Percentiles rank a stretch among this genome's conserved stretches.
These are phyloP conservation scores for Rhododendron ferrugineum DNA, from an alignment of 148 eudicot genomes.

Conservation along the genomic window DNA sequence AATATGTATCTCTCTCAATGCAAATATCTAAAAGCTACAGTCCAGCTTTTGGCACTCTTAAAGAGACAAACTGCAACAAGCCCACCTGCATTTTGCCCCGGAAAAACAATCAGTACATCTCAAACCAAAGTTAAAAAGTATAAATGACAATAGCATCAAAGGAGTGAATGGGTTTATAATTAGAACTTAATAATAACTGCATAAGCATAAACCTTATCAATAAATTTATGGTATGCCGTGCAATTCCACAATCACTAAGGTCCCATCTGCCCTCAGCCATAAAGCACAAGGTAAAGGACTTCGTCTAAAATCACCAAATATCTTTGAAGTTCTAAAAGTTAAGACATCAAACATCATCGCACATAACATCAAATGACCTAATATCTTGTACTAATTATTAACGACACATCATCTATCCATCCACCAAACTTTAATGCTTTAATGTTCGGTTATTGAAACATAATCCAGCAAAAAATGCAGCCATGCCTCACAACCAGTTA, in stretches of 20 bases:
- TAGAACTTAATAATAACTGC: background rate
- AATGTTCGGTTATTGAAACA: background rate
- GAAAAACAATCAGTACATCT: background rate
- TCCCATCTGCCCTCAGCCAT: background rate
- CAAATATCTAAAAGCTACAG: constrained; percentile 5
- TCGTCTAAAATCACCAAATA: background rate
- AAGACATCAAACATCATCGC: background rate
- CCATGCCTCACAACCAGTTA: background rate
- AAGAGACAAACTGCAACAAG: background rate
- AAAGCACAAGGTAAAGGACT: background rate
- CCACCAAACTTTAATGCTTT: background rate
- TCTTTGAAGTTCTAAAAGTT: background rate
- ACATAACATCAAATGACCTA: background rate
- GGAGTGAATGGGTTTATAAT: background rate
- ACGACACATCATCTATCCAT: background rate
- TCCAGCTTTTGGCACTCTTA: background rate
- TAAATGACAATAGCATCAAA: background rate
- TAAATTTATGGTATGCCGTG: background rate
- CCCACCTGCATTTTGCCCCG: background rate
- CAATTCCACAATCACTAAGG: background rate
- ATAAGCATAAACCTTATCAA: background rate
- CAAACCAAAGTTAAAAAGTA: background rate
- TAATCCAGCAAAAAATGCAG: background rate
- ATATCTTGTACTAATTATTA: background rate
- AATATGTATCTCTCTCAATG: background rate